Conservation (phyloP, 2,329 filamentous ascomycete genomes). For the Fusarium setosum region DNA sequence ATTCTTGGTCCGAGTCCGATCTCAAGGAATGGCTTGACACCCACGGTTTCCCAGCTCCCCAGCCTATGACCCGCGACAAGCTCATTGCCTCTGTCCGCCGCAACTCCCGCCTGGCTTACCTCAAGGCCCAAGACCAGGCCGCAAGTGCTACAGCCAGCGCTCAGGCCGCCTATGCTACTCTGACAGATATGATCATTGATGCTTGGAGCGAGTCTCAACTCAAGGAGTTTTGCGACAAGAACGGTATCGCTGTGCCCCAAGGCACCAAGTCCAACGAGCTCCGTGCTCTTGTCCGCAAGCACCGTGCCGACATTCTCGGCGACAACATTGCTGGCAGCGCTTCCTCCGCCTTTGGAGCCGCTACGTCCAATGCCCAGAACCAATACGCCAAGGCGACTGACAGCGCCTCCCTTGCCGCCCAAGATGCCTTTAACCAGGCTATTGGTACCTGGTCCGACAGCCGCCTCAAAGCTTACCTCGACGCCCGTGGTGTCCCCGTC, state of each 20-base stretch:
- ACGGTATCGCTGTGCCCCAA: constrained; percentile 86
- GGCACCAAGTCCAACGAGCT: constrained; percentile 92
- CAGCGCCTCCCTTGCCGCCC: constrained; percentile 68
- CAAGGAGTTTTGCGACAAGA: constrained; percentile 94
- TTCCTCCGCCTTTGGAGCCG: constrained; percentile 74
- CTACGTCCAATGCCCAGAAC: constrained; percentile 80
- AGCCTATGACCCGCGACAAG: constrained; percentile 86
- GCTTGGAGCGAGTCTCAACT: constrained; percentile 90
- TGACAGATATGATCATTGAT: constrained; percentile 87
- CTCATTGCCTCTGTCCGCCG: constrained; percentile 90
- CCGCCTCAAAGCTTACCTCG: constrained; percentile 81
- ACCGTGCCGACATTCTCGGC: constrained; percentile 78
- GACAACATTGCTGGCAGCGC: constrained; percentile 71
- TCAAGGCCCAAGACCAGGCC: constrained; percentile 72
- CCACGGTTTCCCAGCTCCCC: constrained; percentile 86
- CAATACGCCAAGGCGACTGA: constrained; percentile 82
- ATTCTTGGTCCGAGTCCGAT: constrained; percentile 91
- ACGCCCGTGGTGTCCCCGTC: constrained; percentile 80
- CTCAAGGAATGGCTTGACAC: constrained; percentile 94
- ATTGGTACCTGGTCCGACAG: constrained; percentile 77
- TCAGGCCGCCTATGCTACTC: constrained; percentile 75
- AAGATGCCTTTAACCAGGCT: constrained; percentile 75
- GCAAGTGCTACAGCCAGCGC: constrained; percentile 72
- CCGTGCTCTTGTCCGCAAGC: constrained; percentile 87
- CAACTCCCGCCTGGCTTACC: constrained; percentile 83